Conservation (phyloP, 2,329 filamentous ascomycete species). For the Xylariales sp. region DNA sequence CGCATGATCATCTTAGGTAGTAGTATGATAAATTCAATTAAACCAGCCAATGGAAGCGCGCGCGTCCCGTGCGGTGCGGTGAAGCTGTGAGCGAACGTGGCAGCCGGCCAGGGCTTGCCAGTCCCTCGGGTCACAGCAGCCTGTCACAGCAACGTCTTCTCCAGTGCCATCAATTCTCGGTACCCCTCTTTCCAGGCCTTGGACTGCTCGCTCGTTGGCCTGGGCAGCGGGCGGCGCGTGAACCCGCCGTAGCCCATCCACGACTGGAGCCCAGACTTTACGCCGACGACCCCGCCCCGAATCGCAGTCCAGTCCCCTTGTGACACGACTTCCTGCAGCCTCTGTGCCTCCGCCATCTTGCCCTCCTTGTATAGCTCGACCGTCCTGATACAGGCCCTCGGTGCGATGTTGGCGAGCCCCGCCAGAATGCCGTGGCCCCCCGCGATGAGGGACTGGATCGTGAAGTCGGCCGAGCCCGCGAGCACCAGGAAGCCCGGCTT, state of each 20-base stretch:
- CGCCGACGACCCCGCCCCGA: conserved; percentile 76
- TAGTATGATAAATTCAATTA: not conserved
- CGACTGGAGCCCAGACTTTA: conserved; percentile 74
- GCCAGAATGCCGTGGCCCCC: conserved; percentile 79
- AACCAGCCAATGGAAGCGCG: conserved; percentile 12
- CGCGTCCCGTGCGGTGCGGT: conserved; percentile 1
- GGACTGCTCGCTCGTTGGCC: conserved; percentile 61
- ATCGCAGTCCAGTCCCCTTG: conserved; percentile 79
- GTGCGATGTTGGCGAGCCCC: conserved; percentile 77
- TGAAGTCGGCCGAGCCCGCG: conserved; percentile 79
- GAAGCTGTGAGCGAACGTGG: conserved; percentile 27
- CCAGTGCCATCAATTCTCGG: conserved; percentile 62
- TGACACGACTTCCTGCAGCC: conserved; percentile 73
- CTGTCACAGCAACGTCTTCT: conserved; percentile 59
- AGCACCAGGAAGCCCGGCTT: conserved; percentile 72
- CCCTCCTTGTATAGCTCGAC: conserved; percentile 70
- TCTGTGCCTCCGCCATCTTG: conserved; percentile 68
- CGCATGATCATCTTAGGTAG: conserved; percentile 10
- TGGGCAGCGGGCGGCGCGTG: conserved; percentile 62
- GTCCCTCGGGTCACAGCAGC: conserved; percentile 37
- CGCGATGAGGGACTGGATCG: conserved; percentile 73
- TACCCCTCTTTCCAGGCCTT: conserved; percentile 67
- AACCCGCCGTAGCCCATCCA: conserved; percentile 76
- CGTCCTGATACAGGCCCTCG: conserved; percentile 71
- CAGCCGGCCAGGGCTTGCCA: conserved; percentile 23